Evolutionary conservation across 2,329 filamentous ascomycete species (phyloP).

Genomic region (Microascus cirrosus): DNA sequence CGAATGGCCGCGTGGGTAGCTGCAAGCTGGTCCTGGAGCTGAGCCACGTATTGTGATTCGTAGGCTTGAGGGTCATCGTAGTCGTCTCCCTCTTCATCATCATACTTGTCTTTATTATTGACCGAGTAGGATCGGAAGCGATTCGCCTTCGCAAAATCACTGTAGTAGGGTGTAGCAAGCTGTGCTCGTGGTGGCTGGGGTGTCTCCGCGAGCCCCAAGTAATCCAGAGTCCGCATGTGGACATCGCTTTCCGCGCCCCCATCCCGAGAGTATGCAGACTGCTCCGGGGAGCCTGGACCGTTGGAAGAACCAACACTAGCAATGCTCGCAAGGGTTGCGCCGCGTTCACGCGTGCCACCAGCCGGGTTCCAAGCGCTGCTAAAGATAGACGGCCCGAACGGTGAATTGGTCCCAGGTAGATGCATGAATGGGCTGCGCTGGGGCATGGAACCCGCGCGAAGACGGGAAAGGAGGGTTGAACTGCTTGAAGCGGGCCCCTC

Average conservation of each 20-base stretch:
- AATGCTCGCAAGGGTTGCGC: slow-evolving; percentile 71
- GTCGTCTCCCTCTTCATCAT: slow-evolving; percentile 75
- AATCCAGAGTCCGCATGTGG: slow-evolving; percentile 82
- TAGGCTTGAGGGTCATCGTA: slow-evolving; percentile 35
- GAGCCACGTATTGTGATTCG: slow-evolving; percentile 48
- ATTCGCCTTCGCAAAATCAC: slow-evolving; percentile 67
- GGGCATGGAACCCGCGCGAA: slow-evolving; percentile 89
- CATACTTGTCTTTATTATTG: slow-evolving; percentile 96
- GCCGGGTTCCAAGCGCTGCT: slow-evolving; percentile 64
- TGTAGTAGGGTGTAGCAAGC: slow-evolving; percentile 63
- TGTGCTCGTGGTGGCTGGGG: slow-evolving; percentile 70
- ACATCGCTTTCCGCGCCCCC: slow-evolving; percentile 80
- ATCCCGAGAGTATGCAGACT: slow-evolving; percentile 78
- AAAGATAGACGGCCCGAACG: slow-evolving; percentile 86
- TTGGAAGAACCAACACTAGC: slow-evolving; percentile 81
- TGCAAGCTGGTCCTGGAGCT: slow-evolving; percentile 50
- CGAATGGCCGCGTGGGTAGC: slow-evolving; percentile 64
- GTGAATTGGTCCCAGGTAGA: slow-evolving; percentile 44
- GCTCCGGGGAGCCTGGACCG: slow-evolving; percentile 74
- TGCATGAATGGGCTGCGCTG: slow-evolving; percentile 63
- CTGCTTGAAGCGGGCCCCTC: slow-evolving; percentile 42
- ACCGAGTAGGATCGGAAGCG: slow-evolving; percentile 96
- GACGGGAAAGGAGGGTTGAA: slow-evolving; percentile 68
- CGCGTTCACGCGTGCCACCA: slow-evolving; percentile 59
- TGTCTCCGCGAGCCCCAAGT: slow-evolving; percentile 87